Percentiles rank a stretch among this genome's conserved stretches.
phyloP scores from a whole-genome alignment of 345 rosid genomes.

The Syzygium grande region DNA sequence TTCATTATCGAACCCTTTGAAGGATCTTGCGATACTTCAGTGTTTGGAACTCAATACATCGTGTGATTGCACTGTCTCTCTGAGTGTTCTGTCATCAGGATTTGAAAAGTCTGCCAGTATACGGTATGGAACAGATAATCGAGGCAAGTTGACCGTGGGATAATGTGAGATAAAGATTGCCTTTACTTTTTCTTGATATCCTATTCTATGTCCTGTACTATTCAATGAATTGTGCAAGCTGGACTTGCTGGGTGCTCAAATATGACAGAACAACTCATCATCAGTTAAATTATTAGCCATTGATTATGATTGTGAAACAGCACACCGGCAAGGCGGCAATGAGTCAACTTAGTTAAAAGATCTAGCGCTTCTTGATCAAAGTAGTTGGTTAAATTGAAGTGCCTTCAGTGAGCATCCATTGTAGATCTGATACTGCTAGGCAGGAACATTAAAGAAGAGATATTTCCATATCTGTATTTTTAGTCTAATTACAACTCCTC shows the following conservation, averaged over 20 bases:
- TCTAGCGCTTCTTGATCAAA: neutral
- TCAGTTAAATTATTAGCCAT: neutral
- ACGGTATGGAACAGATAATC: too few relatives aligned
- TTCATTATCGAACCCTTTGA: neutral
- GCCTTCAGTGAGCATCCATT: neutral
- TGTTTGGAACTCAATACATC: neutral
- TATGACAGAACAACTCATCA: neutral
- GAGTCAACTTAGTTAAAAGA: neutral
- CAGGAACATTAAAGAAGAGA: neutral
- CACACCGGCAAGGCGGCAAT: neutral
- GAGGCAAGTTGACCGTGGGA: neutral
- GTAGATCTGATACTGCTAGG: neutral
- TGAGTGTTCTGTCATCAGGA: neutral
- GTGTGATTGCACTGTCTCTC: neutral
- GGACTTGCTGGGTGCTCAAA: neutral
- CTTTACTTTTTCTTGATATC: neutral
- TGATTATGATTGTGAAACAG: neutral
- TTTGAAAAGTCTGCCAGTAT: neutral
- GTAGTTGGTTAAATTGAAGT: neutral
- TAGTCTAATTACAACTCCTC: neutral
- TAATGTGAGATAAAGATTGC: neutral
- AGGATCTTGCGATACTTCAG: neutral
- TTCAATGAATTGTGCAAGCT: neutral
- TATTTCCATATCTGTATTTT: neutral
- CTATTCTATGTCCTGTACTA: neutral